Conservation (phyloP, 225 moss, liverwort and hornwort genomes). For the Anthoceros angustus region DNA sequence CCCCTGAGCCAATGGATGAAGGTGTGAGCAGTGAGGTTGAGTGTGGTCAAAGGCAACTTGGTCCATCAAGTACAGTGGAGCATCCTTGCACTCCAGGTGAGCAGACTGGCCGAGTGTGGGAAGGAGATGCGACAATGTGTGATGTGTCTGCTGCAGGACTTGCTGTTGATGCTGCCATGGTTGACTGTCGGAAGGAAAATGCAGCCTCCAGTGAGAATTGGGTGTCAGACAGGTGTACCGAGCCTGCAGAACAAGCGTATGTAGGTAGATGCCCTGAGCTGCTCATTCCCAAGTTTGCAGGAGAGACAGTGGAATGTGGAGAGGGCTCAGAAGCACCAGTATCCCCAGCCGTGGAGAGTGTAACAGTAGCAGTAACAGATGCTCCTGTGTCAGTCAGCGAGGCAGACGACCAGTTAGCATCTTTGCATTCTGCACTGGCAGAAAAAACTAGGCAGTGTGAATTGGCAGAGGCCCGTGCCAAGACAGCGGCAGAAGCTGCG, state of each 20-base stretch:
- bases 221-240: not conserved
- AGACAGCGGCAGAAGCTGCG: slow-evolving; percentile 46
- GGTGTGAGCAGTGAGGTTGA: slow-evolving; percentile 43
- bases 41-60: slow-evolving; percentile 30
- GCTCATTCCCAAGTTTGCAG: not conserved
- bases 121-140: slow-evolving; percentile 77
- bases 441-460: slow-evolving; percentile 44
- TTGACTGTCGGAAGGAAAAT: slow-evolving; percentile 33
- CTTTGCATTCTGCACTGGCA: slow-evolving; percentile 27
- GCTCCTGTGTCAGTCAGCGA: slow-evolving; percentile 9
- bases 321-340: not conserved
- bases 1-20: slow-evolving; percentile 93
- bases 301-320: not conserved
- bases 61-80: slow-evolving; percentile 40
- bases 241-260: not conserved
- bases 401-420: slow-evolving; percentile 31
- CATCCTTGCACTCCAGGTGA: slow-evolving; percentile 27
- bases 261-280: not conserved
- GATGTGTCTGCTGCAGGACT: slow-evolving; percentile 67
- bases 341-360: not conserved
- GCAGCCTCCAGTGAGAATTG: slow-evolving; percentile 22
- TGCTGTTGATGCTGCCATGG: slow-evolving; percentile 42
- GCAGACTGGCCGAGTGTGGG: slow-evolving; percentile 42
- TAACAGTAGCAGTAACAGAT: not conserved
- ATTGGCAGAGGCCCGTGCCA: slow-evolving; percentile 49